Evolutionary conservation across 2,329 filamentous ascomycete genomes (phyloP), one percentile per base, ranked within the genome.

Genomic region (Hymenoscyphus occultus): DNA sequence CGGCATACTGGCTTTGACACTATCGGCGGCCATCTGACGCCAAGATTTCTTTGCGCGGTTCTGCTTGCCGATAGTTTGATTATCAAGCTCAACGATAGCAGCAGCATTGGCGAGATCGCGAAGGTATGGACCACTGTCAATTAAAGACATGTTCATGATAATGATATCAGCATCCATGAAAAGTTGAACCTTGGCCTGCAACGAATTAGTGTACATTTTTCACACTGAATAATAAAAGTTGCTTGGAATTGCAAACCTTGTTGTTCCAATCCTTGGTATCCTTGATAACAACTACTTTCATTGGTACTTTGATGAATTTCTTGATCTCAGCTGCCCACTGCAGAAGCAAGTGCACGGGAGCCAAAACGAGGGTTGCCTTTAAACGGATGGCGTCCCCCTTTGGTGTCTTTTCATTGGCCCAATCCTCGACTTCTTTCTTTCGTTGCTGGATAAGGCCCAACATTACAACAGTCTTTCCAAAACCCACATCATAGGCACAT

Each of bases 391-490:
- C n/a, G 5, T 61, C 62, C 32, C 10, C 22, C 7, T 58, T 48
- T 16, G 12, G 14, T 14, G 28, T 22, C 45, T 60, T 62, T 51
- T 19, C 45, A 22, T 22, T 22, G 32, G 56, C 48, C 35, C 51
- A 40, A 9, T 59, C 22, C 19, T 14, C 1, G 60, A 32, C 7
- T 71, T 56, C 75, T 65, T 39, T 79, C 78, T 56, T 82, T 28
- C 58, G 79, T 3, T 76, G 74, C 42, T 84, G 78, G 39, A 89
- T 81, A 9, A 90, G 74, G 0, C 80, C 86, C 13, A 90, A 78
- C 1, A 81, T 82, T 0, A 84, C 82, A 1, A 86, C 82, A 0
- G 88, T 90, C 71, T 91, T 90, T 0, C 88, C 88, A 71, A 87
- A 90, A 0, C 85, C 87, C 40, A 89, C 86, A 56, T 85, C 80